Evolutionary conservation across 495 filamentous ascomycete species (phyloP), one percentile per base, ranked within the genome.

Genomic region (Penicillium roqueforti): DNA sequence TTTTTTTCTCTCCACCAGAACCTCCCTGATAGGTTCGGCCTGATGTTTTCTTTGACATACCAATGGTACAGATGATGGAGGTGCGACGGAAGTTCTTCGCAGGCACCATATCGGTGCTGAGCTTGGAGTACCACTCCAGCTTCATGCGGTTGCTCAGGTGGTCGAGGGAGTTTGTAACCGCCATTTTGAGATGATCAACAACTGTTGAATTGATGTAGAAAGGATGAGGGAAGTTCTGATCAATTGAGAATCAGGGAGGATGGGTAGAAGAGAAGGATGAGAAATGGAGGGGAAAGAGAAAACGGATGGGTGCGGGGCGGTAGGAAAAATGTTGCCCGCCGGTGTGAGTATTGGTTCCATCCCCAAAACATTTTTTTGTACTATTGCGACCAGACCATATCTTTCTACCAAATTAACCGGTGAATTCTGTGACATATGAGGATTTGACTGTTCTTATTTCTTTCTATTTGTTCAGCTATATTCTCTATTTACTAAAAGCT

Each of bases 21-120:
- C 16, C 9, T 31, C 31, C 46, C 7, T 13, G n/a, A 18, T 18
- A 42, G 16, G 5, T 11, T 42, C 20, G 14, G 26, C 4, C 11
- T 31, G 38, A 18, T 44, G n/a, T n/a, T n/a, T n/a, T n/a, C n/a
- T 1, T 44, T 5, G 11, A 66, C 72, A 66, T 79, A 88, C 93
- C 93, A 73, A 98, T 98, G 68, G 93, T 98, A 75, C 93, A 88
- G 72, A 98, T 96, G 80, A 98, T 98, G 57, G 92, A 96, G 48
- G 95, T 95, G 54, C 95, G 88, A 58, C 93, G 89, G 69, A 92
- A 92, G 77, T 90, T 89, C 76, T 87, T 87, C 42, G 81, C 76
- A 28, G 92, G 91, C 44, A 83, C 78, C 74, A 85, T 87, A 61
- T 91, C 85, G 51, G 89, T 92, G 75, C 84, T 83, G 51, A 88